These are phyloP conservation scores for Coccomyxa sp. DNA, from an alignment of 139 green algal genomes.

Conservation along the genomic window DNA sequence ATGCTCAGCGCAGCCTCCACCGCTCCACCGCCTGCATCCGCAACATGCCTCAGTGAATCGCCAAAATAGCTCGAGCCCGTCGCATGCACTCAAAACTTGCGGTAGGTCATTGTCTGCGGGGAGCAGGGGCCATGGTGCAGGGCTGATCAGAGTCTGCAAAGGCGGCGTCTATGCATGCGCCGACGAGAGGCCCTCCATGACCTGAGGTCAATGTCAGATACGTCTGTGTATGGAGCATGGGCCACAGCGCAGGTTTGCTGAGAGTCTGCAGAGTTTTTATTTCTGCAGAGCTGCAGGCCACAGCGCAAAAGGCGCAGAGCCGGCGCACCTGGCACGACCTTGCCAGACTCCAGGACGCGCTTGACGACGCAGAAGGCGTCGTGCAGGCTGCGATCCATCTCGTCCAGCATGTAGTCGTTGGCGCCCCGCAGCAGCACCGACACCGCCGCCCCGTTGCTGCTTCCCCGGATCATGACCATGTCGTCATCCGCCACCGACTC, in stretches of 20 bases:
- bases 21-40: conserved; percentile 72
- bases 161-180: too few relatives aligned
- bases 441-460: conserved; percentile 42
- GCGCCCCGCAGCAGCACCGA: conserved; percentile 89
- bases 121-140: not conserved
- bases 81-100: too few relatives aligned
- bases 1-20: conserved; percentile 94
- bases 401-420: conserved; percentile 99
- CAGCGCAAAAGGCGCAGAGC: not conserved
- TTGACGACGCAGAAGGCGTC: conserved; percentile 98
- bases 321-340: conserved; percentile 73
- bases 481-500: conserved; percentile 62
- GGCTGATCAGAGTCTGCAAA: not conserved
- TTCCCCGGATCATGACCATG: conserved; percentile 74
- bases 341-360: conserved; percentile 91
- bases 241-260: too few relatives aligned
- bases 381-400: conserved; percentile 96
- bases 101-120: too few relatives aligned
- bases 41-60: too few relatives aligned
- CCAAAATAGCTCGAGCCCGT: too few relatives aligned
- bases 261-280: too few relatives aligned
- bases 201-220: too few relatives aligned
- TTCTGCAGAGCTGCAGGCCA: not conserved
- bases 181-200: too few relatives aligned
- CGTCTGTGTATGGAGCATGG: too few relatives aligned